Evolutionary conservation across 2,329 filamentous ascomycete genomes (phyloP).

Genomic region (Pseudogymnoascus sp.): DNA sequence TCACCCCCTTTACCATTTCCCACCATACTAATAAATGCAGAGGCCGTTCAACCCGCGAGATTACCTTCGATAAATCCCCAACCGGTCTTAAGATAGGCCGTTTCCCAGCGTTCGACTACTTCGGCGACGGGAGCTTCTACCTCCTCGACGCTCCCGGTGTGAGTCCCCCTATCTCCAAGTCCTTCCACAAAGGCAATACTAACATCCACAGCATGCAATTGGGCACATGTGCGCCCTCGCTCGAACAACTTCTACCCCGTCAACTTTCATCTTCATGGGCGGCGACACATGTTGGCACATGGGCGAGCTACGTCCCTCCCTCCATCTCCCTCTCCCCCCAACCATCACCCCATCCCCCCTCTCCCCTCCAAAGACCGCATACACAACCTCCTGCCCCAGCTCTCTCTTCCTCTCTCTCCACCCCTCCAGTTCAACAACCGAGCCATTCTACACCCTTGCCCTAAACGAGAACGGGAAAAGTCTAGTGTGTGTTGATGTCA

Average conservation of each 20-base stretch:
- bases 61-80: constrained; percentile 26
- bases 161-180: neutral
- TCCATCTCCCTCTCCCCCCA: constrained; percentile 32
- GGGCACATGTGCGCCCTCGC: constrained; percentile 45
- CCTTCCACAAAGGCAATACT: neutral
- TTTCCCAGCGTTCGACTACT: constrained; percentile 44
- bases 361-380: constrained; percentile 13
- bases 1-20: neutral
- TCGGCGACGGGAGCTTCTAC: constrained; percentile 48
- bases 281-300: constrained; percentile 41
- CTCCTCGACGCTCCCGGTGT: constrained; percentile 43
- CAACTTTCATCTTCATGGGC: constrained; percentile 42
- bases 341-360: constrained; percentile 35
- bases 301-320: constrained; percentile 38
- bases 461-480: constrained; percentile 11
- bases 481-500: constrained; percentile 22
- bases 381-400: constrained; percentile 32
- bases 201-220: constrained; percentile 32
- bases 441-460: constrained; percentile 30
- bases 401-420: constrained; percentile 34
- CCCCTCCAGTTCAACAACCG: constrained; percentile 21
- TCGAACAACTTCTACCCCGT: constrained; percentile 30
- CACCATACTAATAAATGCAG: neutral
- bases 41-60: constrained; percentile 28
- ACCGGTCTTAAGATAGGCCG: constrained; percentile 34